Conservation (phyloP, 768 basidiomycete genomes). For the Russula sp. region DNA sequence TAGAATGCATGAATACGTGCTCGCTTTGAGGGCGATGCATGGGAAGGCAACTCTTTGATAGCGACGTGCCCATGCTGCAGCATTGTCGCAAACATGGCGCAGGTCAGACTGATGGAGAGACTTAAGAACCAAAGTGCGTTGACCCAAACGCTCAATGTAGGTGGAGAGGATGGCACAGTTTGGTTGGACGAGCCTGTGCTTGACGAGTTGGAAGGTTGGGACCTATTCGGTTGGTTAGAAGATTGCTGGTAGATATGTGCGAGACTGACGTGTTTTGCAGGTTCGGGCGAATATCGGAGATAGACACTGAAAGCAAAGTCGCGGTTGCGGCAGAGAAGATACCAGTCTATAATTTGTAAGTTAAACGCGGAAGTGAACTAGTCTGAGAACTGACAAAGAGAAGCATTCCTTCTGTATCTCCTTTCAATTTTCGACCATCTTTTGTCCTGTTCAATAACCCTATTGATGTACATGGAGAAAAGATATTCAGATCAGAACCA, state of each 20-base stretch:
- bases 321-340: constrained; percentile 26
- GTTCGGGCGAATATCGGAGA: constrained; percentile 12
- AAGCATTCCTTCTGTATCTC: constrained; percentile 24
- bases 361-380: background rate
- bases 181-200: background rate
- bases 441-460: constrained; percentile 13
- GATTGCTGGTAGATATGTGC: constrained; percentile 16
- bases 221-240: background rate
- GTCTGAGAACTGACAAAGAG: constrained; percentile 8
- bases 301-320: constrained; percentile 17
- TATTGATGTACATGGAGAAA: constrained; percentile 22
- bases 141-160: constrained; percentile 38
- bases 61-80: constrained; percentile 51
- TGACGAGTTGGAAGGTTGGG: background rate
- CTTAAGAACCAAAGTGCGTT: constrained; percentile 46
- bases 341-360: constrained; percentile 11
- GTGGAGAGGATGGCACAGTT: constrained; percentile 25
- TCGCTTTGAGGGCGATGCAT: constrained; percentile 35
- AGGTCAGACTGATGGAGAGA: constrained; percentile 41
- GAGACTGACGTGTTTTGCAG: constrained; percentile 5
- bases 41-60: constrained; percentile 36
- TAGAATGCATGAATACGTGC: constrained; percentile 43
- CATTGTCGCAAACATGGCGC: constrained; percentile 46
- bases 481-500: constrained; percentile 10
- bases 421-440: constrained; percentile 22